phyloP scores from a whole-genome alignment of 441 rosid species.

The Adansonia rubrostipa region DNA sequence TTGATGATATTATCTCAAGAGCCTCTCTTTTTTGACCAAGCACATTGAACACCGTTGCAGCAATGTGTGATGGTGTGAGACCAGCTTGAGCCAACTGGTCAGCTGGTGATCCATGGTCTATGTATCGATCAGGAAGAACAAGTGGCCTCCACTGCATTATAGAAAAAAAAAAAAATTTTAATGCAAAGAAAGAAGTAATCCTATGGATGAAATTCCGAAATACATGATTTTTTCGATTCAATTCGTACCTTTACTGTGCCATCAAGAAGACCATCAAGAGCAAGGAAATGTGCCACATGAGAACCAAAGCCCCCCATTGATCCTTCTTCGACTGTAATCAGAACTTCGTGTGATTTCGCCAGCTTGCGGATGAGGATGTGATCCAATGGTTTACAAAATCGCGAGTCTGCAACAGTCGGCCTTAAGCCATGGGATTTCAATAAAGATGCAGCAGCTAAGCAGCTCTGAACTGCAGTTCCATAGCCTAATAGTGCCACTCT shows the following conservation, averaged over 20 bases:
- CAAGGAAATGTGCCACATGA: constrained; percentile 89
- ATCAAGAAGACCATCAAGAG: constrained; percentile 85
- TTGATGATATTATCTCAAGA: constrained; percentile 59
- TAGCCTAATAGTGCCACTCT: constrained; percentile 85
- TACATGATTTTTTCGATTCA: no score
- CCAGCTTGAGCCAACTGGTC: constrained; percentile 85
- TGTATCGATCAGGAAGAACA: constrained; percentile 81
- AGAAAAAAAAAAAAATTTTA: neutral
- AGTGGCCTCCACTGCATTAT: constrained; percentile 83
- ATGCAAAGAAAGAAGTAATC: neutral
- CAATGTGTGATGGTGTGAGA: constrained; percentile 80
- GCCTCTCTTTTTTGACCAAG: constrained; percentile 82
- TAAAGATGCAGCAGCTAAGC: constrained; percentile 74
- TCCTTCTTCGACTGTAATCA: constrained; percentile 93
- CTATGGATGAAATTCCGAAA: no score
- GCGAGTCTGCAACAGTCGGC: constrained; percentile 83
- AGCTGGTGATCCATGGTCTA: constrained; percentile 91
- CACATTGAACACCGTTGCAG: constrained; percentile 78
- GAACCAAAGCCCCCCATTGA: constrained; percentile 95
- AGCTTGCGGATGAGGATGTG: constrained; percentile 68
- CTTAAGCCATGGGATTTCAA: constrained; percentile 51
- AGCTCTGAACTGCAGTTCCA: constrained; percentile 84
- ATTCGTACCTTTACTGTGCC: constrained; percentile 74
- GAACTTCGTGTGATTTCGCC: constrained; percentile 75
- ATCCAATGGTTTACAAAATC: constrained; percentile 92